Base-by-base conservation (phyloP, 2,329 filamentous ascomycete species). In the Tothia fuscella region DNA sequence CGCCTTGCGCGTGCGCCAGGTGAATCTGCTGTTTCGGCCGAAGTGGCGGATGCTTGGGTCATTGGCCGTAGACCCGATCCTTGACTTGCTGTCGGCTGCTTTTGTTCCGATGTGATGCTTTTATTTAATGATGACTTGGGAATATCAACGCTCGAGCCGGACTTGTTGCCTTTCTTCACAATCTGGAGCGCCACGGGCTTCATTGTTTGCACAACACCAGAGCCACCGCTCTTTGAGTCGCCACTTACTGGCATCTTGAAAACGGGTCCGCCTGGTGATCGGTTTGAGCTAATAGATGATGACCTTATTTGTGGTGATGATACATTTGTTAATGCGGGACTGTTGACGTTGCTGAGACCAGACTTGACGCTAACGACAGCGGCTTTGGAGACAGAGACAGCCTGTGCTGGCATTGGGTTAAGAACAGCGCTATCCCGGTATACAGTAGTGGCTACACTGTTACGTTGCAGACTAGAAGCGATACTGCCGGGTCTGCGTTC, bases 341-440 rank as follows among this genome's bases (percentile, higher is more conserved):
- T 71, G 22, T 59, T 66, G 24, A 71, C 68, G 40, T 62, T 70
- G 52, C 66, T 76, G 43, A 67, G 70, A 16, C 71, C 73, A 43
- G 63, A 69, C 5, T 86, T 91, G 49, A 98, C 87, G 53, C 85
- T 94, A 57, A 98, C 87, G 56, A 96, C 80, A 26, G 86, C 88
- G 7, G 91, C 86, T 62, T 91, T 93, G 49, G 82, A 83, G 46
- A 87, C 78, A 56, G 89, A 82, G 45, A 85, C 82, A 40, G 87
- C 91, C 54, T 91, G 86, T 1, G 87, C 86, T 1, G 88, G 81
- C 43, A 80, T 65, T 2, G 68, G 82, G 56, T 70, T 87, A 51
- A 94, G 76, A 40, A 93, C 78, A 13, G 85, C 87, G 54, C 93
- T 86, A 65, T 88, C 89, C 50, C 86, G 83, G 57, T 95, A 96